Evolutionary conservation across 108 stramenopile genomes (phyloP), one percentile per base, ranked within the genome.

Genomic region (Pelagomonas calceolata): DNA sequence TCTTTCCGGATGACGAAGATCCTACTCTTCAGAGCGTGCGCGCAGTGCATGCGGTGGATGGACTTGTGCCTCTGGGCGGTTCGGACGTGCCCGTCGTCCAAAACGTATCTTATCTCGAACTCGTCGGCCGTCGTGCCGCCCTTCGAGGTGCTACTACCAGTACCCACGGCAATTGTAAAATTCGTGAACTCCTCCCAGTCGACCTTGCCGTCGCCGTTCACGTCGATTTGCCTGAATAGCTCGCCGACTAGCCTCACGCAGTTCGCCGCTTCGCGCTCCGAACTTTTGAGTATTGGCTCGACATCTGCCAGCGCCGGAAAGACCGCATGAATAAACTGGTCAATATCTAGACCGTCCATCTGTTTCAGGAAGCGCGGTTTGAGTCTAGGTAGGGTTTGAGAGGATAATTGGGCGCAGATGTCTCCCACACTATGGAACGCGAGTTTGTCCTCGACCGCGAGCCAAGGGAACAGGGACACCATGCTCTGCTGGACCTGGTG

Each of bases 111-210:
- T 10, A 45, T 30, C 45, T 45, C 60, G 69, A 69, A 69, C 69
- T 69, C 69, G 46, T 60, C 51, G 7, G 51, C 51, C 21, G n/a
- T n/a, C n/a, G n/a, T n/a, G n/a, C n/a, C n/a, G n/a, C n/a, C n/a
- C n/a, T n/a, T n/a, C n/a, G n/a, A n/a, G n/a, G n/a, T n/a, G n/a
- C n/a, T n/a, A n/a, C n/a, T n/a, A n/a, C n/a, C n/a, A n/a, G n/a
- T 60, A 26, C 51, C 51, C 51, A 1, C 1, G 51, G 51, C 3
- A 26, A 60, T 60, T 17, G 51, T 60, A 26, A 26, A 26, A 26
- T 60, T 60, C 51, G 51, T 60, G 44, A 70, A 75, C 63, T 75
- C 74, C n/a, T 78, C 73, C 77, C 77, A 78, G 68, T 78, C 77
- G 32, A 78, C 71, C 34, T 17, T 34, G 33, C 44, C 39, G 60